Evolutionary conservation across 2,329 filamentous ascomycete genomes (phyloP), one percentile per base, ranked within the genome.

Genomic region (Stagonosporopsis rhizophila): DNA sequence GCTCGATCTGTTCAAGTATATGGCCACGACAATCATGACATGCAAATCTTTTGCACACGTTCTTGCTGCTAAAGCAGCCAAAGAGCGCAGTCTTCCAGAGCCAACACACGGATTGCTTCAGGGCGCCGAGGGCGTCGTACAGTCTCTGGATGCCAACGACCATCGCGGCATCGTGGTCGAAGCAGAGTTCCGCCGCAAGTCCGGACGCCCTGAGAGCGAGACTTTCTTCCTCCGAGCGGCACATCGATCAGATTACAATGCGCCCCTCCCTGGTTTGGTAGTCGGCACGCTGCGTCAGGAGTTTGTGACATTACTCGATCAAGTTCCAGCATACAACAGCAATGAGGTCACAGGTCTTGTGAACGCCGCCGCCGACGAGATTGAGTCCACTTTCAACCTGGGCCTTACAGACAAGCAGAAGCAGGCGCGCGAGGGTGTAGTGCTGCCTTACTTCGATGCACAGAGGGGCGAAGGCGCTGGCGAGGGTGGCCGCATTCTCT

Each of bases 391-490:
- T 0, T 99, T 99, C 72, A 89, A 90, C 62, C 78, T 99, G 4
- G 88, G 89, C 0, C 79, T 99, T 56, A 98, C 94, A 17, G 94
- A 96, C 56, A 92, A 95, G 79, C 95, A 99, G 79, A 85, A 90
- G 66, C 83, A 84, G 62, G 94, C 96, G 46, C 82, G 95, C 23
- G 94, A 97, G 68, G 91, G 90, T 0, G 91, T 99, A 8, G 90
- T 98, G 37, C 75, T 98, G 75, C 95, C 95, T 15, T 98, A 99
- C 75, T 97, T 96, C 77, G 95, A 99, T 80, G 95, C 95, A 22
- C 95, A 99, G 82, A 91, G 87, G 49, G 89, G 87, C 2, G 76
- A 80, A 55, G 85, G 83, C 4, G 55, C 55, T 40, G 93, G 93
- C 0, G 92, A 96, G 68, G 94, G 95, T 4, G 95, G 95, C 0